Evolutionary conservation across 2,329 filamentous ascomycete species (phyloP).

Genomic region (Beauveria australis): DNA sequence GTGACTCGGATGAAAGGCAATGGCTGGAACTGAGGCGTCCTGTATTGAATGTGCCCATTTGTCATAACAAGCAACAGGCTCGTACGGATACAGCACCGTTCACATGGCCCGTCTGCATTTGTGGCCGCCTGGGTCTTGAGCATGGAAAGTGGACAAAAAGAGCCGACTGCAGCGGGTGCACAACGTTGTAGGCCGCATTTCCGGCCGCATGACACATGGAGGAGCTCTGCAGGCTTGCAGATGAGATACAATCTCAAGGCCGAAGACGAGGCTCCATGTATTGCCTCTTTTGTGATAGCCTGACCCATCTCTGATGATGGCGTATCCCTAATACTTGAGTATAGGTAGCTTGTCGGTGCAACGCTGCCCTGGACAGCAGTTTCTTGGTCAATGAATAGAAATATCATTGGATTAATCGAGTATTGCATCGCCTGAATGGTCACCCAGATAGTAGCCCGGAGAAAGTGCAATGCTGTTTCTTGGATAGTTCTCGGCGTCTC

Average conservation of each 20-base stretch:
- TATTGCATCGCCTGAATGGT: not conserved
- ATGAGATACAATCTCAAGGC: not conserved
- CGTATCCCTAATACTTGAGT: too few relatives aligned
- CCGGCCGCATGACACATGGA: conserved; percentile 7
- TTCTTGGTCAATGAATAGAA: too few relatives aligned
- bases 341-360: not conserved
- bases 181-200: conserved; percentile 5
- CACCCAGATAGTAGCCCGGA: not conserved
- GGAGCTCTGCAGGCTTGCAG: not conserved
- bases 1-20: not conserved
- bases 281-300: conserved; percentile 4
- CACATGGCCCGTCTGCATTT: not conserved
- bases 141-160: not conserved
- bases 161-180: conserved; percentile 2
- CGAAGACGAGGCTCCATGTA: not conserved
- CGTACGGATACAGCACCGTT: not conserved
- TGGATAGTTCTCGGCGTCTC: not conserved
- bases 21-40: too few relatives aligned
- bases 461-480: not conserved
- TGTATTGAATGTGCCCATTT: not conserved
- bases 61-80: not conserved
- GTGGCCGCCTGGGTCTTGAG: not conserved
- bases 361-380: too few relatives aligned
- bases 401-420: too few relatives aligned
- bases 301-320: not conserved